These are phyloP conservation scores for Tricholoma matsutake DNA, from an alignment of 768 basidiomycete genomes.

Conservation along the genomic window DNA sequence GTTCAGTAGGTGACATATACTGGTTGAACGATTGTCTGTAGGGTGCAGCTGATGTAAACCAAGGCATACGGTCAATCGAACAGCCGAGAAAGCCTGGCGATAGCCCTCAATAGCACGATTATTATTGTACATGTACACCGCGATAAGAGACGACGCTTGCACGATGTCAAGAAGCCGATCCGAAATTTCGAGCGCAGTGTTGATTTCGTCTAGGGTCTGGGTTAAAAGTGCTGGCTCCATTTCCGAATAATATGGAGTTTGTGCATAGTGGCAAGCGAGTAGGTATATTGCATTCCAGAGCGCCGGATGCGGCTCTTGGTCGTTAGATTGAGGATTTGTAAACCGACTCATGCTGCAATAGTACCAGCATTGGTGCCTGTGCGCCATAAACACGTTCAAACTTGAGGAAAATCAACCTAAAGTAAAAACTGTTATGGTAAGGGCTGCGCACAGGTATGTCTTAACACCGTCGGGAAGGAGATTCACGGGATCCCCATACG, in stretches of 20 bases:
- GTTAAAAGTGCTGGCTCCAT: conserved; percentile 49
- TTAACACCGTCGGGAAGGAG: neutral
- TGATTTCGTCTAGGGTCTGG: conserved; percentile 47
- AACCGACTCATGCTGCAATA: conserved; percentile 47
- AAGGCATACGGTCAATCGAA: conserved; percentile 59
- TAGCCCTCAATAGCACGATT: conserved; percentile 57
- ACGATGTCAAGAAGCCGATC: conserved; percentile 57
- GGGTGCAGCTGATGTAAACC: conserved; percentile 53
- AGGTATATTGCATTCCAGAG: conserved; percentile 62
- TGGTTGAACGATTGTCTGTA: conserved; percentile 11
- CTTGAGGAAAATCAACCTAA: conserved; percentile 25
- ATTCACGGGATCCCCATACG: neutral
- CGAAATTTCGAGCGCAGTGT: conserved; percentile 49
- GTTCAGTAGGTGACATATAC: conserved; percentile 9
- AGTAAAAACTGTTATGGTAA: neutral
- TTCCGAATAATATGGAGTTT: conserved; percentile 35
- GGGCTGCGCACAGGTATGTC: neutral
- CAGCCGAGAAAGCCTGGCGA: conserved; percentile 56
- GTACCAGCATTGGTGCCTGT: conserved; percentile 58
- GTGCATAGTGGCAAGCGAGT: conserved; percentile 54
- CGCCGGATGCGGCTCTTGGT: conserved; percentile 48
- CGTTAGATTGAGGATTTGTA: conserved; percentile 22
- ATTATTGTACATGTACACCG: conserved; percentile 58
- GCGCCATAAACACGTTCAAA: conserved; percentile 51
- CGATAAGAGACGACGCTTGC: conserved; percentile 58